Conservation (phyloP, 1,284 basidiomycete species). For the Moesziomyces parantarcticus region DNA sequence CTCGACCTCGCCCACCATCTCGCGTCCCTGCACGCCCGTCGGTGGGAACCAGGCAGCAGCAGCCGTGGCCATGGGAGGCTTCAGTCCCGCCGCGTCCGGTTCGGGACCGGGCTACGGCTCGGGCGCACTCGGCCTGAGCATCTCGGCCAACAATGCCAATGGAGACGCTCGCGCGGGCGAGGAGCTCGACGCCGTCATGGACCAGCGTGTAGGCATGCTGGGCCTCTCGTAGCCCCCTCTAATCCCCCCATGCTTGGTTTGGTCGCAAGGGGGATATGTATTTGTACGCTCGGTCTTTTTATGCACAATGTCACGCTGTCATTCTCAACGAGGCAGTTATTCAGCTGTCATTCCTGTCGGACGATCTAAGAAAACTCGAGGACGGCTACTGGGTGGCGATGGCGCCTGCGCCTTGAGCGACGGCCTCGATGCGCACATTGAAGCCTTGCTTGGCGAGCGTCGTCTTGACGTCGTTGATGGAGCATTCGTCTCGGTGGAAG, state of each 20-base stretch:
- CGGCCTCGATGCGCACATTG: conserved; percentile 51
- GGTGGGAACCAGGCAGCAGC: conserved; percentile 5
- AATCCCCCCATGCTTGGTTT: background rate
- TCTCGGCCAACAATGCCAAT: conserved; percentile 31
- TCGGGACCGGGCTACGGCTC: conserved; percentile 52
- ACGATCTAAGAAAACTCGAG: too few relatives aligned
- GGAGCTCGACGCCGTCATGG: conserved; percentile 43
- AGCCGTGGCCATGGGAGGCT: conserved; percentile 12
- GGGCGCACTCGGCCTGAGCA: conserved; percentile 43
- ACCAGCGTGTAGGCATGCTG: conserved; percentile 39
- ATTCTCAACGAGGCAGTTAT: too few relatives aligned
- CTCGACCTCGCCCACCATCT: conserved; percentile 43
- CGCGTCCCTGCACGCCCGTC: conserved; percentile 34
- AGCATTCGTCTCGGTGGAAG: conserved; percentile 91
- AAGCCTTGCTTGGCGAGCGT: conserved; percentile 59
- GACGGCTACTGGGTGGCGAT: conserved; percentile 48
- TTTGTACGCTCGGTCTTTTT: conserved; percentile 1
- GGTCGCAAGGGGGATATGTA: conserved; percentile 2
- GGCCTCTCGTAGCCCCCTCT: conserved; percentile 20
- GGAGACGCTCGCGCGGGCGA: too few relatives aligned
- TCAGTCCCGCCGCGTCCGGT: conserved; percentile 33
- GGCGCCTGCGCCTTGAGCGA: conserved; percentile 44
- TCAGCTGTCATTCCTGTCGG: too few relatives aligned
- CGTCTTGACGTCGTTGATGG: conserved; percentile 70
- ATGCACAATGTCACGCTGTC: too few relatives aligned